A percentile compares a stretch with the other conserved stretches of the same genome.
phyloP scores from a whole-genome alignment of 768 basidiomycete species.

The Leccinum disarticulatum region DNA sequence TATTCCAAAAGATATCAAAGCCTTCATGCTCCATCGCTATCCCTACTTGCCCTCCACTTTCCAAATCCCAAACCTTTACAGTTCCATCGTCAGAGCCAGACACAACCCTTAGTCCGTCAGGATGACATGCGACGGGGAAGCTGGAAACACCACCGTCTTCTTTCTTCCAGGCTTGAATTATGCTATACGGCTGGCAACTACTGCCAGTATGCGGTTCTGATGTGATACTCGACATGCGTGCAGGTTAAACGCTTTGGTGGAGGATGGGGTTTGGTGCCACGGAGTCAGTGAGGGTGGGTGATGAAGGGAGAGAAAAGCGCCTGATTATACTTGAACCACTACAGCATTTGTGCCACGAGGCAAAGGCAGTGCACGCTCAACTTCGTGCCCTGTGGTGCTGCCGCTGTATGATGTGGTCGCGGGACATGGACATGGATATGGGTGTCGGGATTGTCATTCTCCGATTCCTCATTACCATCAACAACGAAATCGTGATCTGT shows the following conservation, averaged over 20 bases:
- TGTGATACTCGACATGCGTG: no score
- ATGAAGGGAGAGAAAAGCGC: no score
- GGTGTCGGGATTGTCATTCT: not conserved
- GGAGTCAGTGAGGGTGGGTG: no score
- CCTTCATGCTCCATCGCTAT: not conserved
- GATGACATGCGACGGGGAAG: not conserved
- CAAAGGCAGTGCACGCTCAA: no score
- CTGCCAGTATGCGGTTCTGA: no score
- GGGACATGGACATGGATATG: not conserved
- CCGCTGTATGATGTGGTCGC: not conserved
- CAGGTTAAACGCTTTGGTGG: no score
- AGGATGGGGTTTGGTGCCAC: no score
- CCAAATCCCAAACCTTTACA: slow-evolving; percentile 2
- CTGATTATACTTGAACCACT: no score
- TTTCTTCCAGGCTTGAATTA: no score
- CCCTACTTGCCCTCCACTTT: slow-evolving; percentile 7
- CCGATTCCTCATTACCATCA: not conserved
- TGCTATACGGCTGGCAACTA: no score
- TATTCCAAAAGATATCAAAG: rapidly evolving
- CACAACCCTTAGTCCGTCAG: slow-evolving; percentile 5
- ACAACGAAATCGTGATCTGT: not conserved
- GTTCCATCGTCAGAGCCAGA: not conserved
- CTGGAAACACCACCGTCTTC: rapidly evolving
- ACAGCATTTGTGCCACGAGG: no score
- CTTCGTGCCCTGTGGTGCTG: not conserved